Base-by-base conservation (phyloP, 2,329 filamentous ascomycete species). In the Talaromyces sp. region DNA sequence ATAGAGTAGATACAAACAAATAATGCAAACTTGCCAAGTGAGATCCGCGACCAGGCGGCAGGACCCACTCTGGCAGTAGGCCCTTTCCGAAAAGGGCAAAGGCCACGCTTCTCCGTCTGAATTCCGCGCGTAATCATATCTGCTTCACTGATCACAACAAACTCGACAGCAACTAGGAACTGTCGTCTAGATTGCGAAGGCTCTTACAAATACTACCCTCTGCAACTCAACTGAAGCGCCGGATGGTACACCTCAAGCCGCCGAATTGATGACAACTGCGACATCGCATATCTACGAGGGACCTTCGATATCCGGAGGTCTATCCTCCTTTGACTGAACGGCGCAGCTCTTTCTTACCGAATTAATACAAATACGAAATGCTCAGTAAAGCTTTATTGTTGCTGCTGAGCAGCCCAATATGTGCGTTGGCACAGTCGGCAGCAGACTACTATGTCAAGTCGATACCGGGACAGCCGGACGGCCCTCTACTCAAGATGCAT, bases 401-500 rank as follows among this genome's bases (percentile, higher is more conserved):
- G 22, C 64, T 74, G 13, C 63, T 73, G 14, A 54, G 73, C 47
- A 74, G 67, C 52, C 70, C 73, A 6, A 63, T 69, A 22, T 62
- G 69, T 39, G 70, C 69, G 3, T 67, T 68, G 14, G 74, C 76
- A 19, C 87, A 87, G 75, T 84, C 85, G 2, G 89, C 91, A 56
- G 91, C 89, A 37, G 93, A 99, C 77, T 99, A 97, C 79, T 98
- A 90, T 80, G 90, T 99, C 62, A 88, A 87, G 72, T 87, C 89
- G 9, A 84, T 99, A 22, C 95, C 95, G 6, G 95, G 96, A 37
- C 88, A 91, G 63, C 94, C 96, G 10, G 83, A 87, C 70, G 90
- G 87, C 22, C 89, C 92, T 43, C 80, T 92, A 67, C 80, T 97
- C 74, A 97, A 97, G 84, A 98, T 98, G 94, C 95, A 98, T 84